Evolutionary conservation across 768 basidiomycete genomes (phyloP).

Genomic region (Guyanaporus albipodus): DNA sequence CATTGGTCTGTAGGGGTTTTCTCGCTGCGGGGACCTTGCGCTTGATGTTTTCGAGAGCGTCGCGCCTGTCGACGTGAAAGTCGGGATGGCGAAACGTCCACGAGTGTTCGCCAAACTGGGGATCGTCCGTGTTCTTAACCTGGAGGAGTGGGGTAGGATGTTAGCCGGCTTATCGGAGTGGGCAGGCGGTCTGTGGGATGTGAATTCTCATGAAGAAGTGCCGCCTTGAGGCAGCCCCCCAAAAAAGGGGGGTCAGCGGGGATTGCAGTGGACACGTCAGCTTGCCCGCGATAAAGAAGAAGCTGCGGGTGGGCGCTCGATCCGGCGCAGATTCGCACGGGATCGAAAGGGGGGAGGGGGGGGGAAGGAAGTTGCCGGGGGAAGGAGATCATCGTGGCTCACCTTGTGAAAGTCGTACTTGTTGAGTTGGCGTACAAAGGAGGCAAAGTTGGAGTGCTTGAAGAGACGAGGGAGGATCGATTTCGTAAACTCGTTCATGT

Average conservation of each 20-base stretch:
- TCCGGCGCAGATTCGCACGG: slow-evolving; percentile 11
- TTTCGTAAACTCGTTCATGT: slow-evolving; percentile 97
- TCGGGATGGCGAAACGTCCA: slow-evolving; percentile 55
- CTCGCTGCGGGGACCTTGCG: slow-evolving; percentile 47
- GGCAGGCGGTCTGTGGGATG: too few species aligned
- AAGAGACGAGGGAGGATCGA: slow-evolving; percentile 87
- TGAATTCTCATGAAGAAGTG: not conserved
- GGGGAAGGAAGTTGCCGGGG: not conserved
- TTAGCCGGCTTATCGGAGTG: too few species aligned
- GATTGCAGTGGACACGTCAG: slow-evolving; percentile 8
- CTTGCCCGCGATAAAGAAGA: slow-evolving; percentile 10
- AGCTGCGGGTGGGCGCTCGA: slow-evolving; percentile 10
- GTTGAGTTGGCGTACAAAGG: slow-evolving; percentile 89
- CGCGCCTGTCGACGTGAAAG: slow-evolving; percentile 48
- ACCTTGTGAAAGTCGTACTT: slow-evolving; percentile 97
- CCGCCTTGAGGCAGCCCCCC: slow-evolving; percentile 12
- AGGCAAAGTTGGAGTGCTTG: slow-evolving; percentile 93
- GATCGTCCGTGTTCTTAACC: slow-evolving; percentile 85
- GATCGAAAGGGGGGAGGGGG: slow-evolving; percentile 9
- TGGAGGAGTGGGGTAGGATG: too few species aligned
- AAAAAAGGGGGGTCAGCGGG: slow-evolving; percentile 4
- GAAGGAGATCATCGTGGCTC: slow-evolving; percentile 8
- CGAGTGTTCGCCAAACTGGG: slow-evolving; percentile 59
- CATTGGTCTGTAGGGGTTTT: slow-evolving; percentile 26
- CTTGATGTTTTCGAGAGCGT: slow-evolving; percentile 63